Evolutionary conservation across 495 filamentous ascomycete genomes (phyloP), one percentile per base, ranked within the genome.

Genomic region (Penicillium nucicola): DNA sequence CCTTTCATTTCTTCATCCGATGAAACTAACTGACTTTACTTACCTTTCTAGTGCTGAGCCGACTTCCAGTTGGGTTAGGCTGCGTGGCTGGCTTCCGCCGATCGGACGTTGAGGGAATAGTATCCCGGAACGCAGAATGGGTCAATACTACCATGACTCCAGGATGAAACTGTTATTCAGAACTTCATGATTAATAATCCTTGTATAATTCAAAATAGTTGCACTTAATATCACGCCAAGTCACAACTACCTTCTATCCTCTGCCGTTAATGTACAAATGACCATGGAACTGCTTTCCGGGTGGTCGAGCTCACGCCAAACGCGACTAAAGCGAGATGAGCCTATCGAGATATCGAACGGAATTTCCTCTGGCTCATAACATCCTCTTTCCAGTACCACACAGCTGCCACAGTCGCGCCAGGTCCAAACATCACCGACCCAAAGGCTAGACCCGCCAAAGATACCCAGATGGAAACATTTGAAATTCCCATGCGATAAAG

Each of bases 71-170:
- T 23, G 45, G 50, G 12, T 22, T 61, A 10, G 58, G 58, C 28
- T 61, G 58, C 28, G 58, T 50, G n/a, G 41, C 58, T 49, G 58
- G 49, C 4, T 61, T 61, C 30, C 55, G 58, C 22, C 50, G 58
- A 23, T 41, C 42, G 15, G 58, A 61, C 41, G 55, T 61, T 3
- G 58, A 61, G 35, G 39, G 18, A 14, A n/a, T 61, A 10, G 15
- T 61, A 22, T 48, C 38, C n/a, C 42, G 55, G 7, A 49, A 48
- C 39, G 35, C 44, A 7, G 47, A 19, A 7, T 45, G 44, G 40
- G 45, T 43, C 14, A 28, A 28, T 28, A 28, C 25, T 28, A 1
- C 7, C 7, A 28, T 8, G 25, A 28, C 6, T 28, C 25, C 25
- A 0, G 25, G 25, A 9, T 28, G 7, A 28, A 28, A 8, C 10